Evolutionary conservation across 2,329 filamentous ascomycete genomes (phyloP).

Genomic region (Rutstroemia sp.): DNA sequence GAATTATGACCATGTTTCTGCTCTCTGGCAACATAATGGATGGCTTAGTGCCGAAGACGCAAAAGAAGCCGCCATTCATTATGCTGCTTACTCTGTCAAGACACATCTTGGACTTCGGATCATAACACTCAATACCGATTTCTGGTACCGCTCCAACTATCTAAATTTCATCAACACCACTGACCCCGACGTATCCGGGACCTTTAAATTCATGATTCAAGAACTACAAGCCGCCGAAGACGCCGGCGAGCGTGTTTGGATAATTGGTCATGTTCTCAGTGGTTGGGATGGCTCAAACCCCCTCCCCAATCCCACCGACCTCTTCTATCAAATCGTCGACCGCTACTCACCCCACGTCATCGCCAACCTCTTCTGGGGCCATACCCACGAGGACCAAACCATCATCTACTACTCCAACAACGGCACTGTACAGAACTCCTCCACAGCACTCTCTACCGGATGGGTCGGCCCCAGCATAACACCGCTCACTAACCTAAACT

Average conservation of each 20-base stretch:
- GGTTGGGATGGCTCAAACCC: conserved; percentile 50
- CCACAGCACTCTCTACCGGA: conserved; percentile 39
- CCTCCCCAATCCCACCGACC: conserved; percentile 43
- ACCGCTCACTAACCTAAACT: conserved; percentile 47
- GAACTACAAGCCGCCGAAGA: conserved; percentile 47
- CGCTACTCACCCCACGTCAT: conserved; percentile 48
- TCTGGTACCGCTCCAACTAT: conserved; percentile 38
- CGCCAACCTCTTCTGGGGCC: conserved; percentile 46
- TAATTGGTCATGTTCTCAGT: conserved; percentile 45
- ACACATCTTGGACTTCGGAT: conserved; percentile 45
- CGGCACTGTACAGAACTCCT: conserved; percentile 35
- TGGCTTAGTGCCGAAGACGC: conserved; percentile 43
- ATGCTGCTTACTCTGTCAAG: conserved; percentile 47
- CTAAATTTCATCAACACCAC: conserved; percentile 45
- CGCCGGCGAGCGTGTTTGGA: conserved; percentile 44
- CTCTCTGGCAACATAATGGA: conserved; percentile 47
- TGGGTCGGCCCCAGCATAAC: conserved; percentile 47
- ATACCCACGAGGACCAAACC: conserved; percentile 47
- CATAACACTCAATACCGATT: conserved; percentile 46
- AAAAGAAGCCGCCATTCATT: conserved; percentile 42
- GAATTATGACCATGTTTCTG: conserved; percentile 50
- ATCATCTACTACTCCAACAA: conserved; percentile 48
- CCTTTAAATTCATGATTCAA: conserved; percentile 41
- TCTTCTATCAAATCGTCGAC: conserved; percentile 48
- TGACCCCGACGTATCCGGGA: conserved; percentile 42